Evolutionary conservation across 345 rosid species (phyloP).

Genomic region (Trapa bicornis): DNA sequence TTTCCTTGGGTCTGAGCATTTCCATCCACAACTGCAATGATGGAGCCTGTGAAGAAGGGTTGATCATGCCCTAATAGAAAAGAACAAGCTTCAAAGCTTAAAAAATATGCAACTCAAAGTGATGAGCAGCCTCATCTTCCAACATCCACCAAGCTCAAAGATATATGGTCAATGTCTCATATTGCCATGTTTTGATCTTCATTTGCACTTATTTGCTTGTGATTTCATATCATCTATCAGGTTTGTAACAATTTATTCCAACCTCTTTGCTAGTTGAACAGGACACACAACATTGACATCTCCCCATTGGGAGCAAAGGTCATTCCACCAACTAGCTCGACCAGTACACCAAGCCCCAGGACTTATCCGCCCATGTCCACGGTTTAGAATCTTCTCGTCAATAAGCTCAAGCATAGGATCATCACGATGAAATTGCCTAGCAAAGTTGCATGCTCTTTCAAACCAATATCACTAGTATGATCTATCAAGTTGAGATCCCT

Average conservation of each 20-base stretch:
- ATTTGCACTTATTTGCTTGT: conserved; percentile 70
- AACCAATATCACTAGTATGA: conserved; percentile 90
- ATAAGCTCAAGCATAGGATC: conserved; percentile 64
- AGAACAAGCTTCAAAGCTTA: not conserved
- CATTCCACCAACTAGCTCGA: conserved; percentile 55
- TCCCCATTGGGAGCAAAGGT: conserved; percentile 96
- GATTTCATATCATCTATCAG: conserved; percentile 64
- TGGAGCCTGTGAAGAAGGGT: not conserved
- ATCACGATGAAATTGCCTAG: conserved; percentile 57
- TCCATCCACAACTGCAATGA: not conserved
- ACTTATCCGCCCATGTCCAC: conserved; percentile 37
- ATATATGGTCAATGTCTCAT: not conserved
- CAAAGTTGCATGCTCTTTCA: conserved; percentile 95
- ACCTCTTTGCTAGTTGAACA: conserved; percentile 63
- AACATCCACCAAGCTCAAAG: not conserved
- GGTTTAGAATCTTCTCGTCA: conserved; percentile 63
- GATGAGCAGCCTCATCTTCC: not conserved
- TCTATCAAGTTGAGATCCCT: conserved; percentile 87
- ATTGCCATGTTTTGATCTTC: conserved; percentile 15
- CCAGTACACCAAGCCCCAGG: conserved; percentile 96
- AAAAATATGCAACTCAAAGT: not conserved
- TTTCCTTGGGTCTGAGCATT: not conserved
- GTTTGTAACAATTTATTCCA: conserved; percentile 52
- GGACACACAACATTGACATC: conserved; percentile 65
- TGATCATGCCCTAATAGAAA: too few species aligned